Base-by-base conservation (phyloP, 495 filamentous ascomycete genomes). In the Penicillium goetzii region DNA sequence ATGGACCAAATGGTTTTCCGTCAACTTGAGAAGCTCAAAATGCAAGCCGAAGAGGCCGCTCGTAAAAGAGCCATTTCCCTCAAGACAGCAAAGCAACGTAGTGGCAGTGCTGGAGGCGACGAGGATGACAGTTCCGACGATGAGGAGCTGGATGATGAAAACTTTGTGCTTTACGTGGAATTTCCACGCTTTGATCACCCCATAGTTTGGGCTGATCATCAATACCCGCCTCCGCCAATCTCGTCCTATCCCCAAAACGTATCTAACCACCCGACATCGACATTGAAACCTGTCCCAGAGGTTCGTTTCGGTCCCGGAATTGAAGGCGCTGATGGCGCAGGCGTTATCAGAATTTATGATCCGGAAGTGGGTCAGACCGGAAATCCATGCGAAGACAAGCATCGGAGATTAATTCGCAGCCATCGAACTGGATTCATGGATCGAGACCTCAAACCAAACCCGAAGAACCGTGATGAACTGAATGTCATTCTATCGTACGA, bases 131-230 rank as follows among this genome's bases (percentile, higher is more conserved):
- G 56, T 32, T 72, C 75, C 10, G 77, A 81, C 10, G 75, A 80
- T 12, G 79, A 83, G 33, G 72, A 76, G 7, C 59, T 74, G 1
- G 77, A 86, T 36, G 81, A 86, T 38, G 84, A 85, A 51, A 83
- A 82, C 60, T 96, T 92, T 68, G 83, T 83, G 43, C 83, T 99
- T 26, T 91, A 93, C 65, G 84, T 99, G 58, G 96, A 98, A 59
- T 87, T 99, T 58, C 95, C 93, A 9, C 88, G 92, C 14, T 99
- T 97, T 68, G 94, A 99, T 73, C 96, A 97, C 69, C 92, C 96
- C 3, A 87, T 99, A 40, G 92, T 97, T 36, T 99, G 95, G 81
- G 89, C 90, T 5, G 95, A 99, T 76, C 87, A 94, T 61, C 91
- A 97, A 74, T 99, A 99, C 68, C 83, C 90, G 4, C 83, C 93